phyloP scores from a whole-genome alignment of 768 basidiomycete species.

The Naganishia onofrii region DNA sequence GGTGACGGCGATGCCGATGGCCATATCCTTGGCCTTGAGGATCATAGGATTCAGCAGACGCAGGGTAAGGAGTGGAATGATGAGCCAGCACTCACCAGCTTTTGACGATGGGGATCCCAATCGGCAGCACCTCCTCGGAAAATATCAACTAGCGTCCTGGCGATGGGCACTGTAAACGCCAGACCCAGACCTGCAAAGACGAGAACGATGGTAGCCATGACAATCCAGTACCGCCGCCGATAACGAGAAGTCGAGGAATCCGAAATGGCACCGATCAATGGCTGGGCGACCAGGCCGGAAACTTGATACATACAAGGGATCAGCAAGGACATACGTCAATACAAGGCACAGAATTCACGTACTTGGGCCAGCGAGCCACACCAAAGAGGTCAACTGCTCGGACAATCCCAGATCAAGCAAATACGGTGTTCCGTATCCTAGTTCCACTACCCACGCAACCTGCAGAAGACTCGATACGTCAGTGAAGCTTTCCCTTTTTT shows the following conservation, averaged over 20 bases:
- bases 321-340: neutral
- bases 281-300: slow-evolving; percentile 90
- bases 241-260: slow-evolving; percentile 86
- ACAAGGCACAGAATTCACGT: slow-evolving; percentile 1
- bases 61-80: too few species aligned
- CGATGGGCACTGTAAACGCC: slow-evolving; percentile 76
- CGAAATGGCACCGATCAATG: slow-evolving; percentile 95
- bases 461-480: slow-evolving; percentile 8
- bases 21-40: slow-evolving; percentile 63
- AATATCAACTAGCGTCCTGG: slow-evolving; percentile 71
- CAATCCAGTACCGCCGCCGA: slow-evolving; percentile 86
- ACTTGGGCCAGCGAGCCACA: slow-evolving; percentile 80
- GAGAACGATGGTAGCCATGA: slow-evolving; percentile 78
- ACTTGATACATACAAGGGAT: slow-evolving; percentile 48
- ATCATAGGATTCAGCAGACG: neutral
- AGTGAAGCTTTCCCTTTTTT: neutral
- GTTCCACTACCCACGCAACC: slow-evolving; percentile 25
- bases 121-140: slow-evolving; percentile 73
- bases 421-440: slow-evolving; percentile 93
- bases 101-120: slow-evolving; percentile 75
- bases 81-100: slow-evolving; percentile 56
- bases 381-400: slow-evolving; percentile 84
- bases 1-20: slow-evolving; percentile 80
- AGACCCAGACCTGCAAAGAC: slow-evolving; percentile 72
- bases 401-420: slow-evolving; percentile 74